Conservation (phyloP, 352 stramenopile species). For the Globisporangium acanthophoron region DNA sequence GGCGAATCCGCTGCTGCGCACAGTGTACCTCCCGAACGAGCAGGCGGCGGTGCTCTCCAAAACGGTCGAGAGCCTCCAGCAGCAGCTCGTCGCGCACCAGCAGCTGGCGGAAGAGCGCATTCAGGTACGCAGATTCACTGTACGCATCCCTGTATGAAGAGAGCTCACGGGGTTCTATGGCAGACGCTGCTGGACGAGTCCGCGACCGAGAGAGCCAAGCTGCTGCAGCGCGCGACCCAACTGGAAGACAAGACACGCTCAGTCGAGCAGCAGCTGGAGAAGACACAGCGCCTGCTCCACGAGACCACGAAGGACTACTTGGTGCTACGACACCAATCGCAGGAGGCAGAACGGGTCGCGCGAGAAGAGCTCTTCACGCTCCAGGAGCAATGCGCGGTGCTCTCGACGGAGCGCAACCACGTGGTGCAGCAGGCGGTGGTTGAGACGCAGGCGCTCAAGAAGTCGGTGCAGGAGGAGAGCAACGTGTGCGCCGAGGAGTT, state of each 20-base stretch:
- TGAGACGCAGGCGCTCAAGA: slow-evolving; percentile 39
- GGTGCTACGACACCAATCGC: slow-evolving; percentile 59
- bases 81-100: slow-evolving; percentile 53
- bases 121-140: slow-evolving; percentile 25
- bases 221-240: slow-evolving; percentile 30
- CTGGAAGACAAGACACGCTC: slow-evolving; percentile 28
- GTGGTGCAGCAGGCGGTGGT: slow-evolving; percentile 33
- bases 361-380: slow-evolving; percentile 51
- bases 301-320: slow-evolving; percentile 78
- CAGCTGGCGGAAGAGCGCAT: slow-evolving; percentile 50
- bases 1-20: slow-evolving; percentile 51
- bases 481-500: slow-evolving; percentile 51
- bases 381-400: slow-evolving; percentile 28
- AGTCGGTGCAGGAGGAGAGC: slow-evolving; percentile 48
- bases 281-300: slow-evolving; percentile 49
- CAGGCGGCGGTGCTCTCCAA: slow-evolving; percentile 42
- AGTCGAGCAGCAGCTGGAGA: slow-evolving; percentile 44
- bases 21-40: slow-evolving; percentile 75
- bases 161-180: neutral
- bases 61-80: slow-evolving; percentile 50
- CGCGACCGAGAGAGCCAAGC: slow-evolving; percentile 45
- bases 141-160: too few relatives aligned
- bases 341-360: slow-evolving; percentile 49
- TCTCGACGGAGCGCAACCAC: slow-evolving; percentile 37
- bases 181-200: slow-evolving; percentile 52